Conservation (phyloP, 1,284 basidiomycete species). For the Mycena sp. region DNA sequence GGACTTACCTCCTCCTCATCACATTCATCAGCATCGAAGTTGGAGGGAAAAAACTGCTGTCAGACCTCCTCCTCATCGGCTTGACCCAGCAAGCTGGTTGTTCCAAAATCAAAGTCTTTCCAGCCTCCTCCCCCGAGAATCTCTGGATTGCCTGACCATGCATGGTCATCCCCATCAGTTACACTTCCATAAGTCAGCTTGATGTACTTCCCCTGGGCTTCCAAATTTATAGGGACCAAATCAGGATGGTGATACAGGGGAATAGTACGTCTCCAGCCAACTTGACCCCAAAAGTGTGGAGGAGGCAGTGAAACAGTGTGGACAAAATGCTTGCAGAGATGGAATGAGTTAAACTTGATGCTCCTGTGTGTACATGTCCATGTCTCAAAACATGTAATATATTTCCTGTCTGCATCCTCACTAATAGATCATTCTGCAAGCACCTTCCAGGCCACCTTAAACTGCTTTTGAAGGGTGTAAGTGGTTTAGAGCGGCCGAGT, state of each 20-base stretch:
- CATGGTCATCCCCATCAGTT: conserved; percentile 18
- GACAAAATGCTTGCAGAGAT: conserved; percentile 47
- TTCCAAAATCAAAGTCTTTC: background rate
- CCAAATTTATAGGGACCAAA: background rate
- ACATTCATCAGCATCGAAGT: background rate
- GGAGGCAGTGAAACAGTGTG: conserved; percentile 32
- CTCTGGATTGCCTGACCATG: background rate
- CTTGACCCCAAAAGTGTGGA: conserved; percentile 30
- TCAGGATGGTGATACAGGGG: conserved; percentile 14
- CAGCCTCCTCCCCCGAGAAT: background rate
- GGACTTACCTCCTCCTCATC: conserved; percentile 2
- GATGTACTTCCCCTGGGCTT: background rate
- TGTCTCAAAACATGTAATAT: conserved; percentile 30
- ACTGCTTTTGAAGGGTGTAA: background rate
- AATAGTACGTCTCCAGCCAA: conserved; percentile 29
- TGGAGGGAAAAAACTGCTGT: background rate
- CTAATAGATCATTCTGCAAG: conserved; percentile 7
- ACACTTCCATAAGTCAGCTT: background rate
- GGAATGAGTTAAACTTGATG: conserved; percentile 39
- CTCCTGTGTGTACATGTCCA: conserved; percentile 41
- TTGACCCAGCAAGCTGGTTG: background rate
- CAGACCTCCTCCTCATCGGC: background rate
- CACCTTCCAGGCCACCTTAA: conserved; percentile 31
- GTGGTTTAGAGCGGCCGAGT: background rate
- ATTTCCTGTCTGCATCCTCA: conserved; percentile 16